phyloP scores from a whole-genome alignment of 208 protist species.

The Entamoeba moshkovskii region DNA sequence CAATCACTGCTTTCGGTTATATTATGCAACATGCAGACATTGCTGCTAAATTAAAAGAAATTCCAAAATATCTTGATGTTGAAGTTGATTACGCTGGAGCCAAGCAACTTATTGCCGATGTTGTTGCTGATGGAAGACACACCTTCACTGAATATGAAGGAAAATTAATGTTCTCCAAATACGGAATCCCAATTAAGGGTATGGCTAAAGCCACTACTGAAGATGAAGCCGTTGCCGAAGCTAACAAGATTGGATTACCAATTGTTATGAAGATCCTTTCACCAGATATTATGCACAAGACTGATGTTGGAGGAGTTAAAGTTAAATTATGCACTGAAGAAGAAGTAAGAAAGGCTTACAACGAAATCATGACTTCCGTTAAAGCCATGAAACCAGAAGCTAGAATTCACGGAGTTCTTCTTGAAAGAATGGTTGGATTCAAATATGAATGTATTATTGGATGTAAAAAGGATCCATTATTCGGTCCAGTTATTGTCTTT shows the following conservation, averaged over 20 bases:
- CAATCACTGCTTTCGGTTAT: constrained; percentile 16
- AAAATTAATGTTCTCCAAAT: constrained; percentile 22
- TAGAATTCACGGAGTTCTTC: constrained; percentile 8
- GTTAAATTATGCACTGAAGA: constrained; percentile 20
- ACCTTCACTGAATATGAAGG: constrained; percentile 34
- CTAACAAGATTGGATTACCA: constrained; percentile 27
- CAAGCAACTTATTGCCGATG: constrained; percentile 3
- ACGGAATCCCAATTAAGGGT: constrained; percentile 12
- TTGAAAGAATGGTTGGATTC: constrained; percentile 28
- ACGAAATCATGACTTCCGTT: constrained; percentile 20
- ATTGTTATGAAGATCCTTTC: constrained; percentile 38
- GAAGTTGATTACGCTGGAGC: neutral
- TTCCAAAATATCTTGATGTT: neutral
- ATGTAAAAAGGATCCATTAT: constrained; percentile 11
- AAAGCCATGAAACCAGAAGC: neutral
- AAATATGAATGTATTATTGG: constrained; percentile 36
- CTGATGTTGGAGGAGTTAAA: constrained; percentile 34
- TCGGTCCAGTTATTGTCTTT: constrained; percentile 31
- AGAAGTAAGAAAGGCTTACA: constrained; percentile 12
- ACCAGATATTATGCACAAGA: constrained; percentile 35
- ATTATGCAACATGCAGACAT: constrained; percentile 9
- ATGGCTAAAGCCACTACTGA: constrained; percentile 27
- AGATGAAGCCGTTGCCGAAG: constrained; percentile 24
- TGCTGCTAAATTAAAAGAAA: neutral
- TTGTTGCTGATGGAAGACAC: constrained; percentile 4